phyloP scores from a whole-genome alignment of 2,329 filamentous ascomycete species.

The Hymenoscyphus salicellus region DNA sequence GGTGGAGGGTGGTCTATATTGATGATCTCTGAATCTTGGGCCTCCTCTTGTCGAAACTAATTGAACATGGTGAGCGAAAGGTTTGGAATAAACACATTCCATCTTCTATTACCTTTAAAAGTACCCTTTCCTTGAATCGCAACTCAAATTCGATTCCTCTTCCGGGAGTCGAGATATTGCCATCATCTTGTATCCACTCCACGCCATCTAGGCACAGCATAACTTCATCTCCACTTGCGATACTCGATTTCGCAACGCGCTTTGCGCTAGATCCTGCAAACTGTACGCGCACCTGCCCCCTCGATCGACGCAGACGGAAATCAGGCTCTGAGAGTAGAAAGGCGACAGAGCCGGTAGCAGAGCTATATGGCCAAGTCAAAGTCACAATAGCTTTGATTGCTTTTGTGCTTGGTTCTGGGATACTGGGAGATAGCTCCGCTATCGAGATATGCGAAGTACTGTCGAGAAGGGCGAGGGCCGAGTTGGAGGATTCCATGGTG shows the following conservation, averaged over 20 bases:
- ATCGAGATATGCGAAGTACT: constrained; percentile 48
- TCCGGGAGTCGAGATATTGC: constrained; percentile 45
- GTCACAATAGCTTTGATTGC: constrained; percentile 71
- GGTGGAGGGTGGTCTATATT: constrained; percentile 48
- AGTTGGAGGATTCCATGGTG: constrained; percentile 21
- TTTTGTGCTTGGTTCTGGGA: constrained; percentile 42
- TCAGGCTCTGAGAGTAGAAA: constrained; percentile 83
- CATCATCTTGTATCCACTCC: constrained; percentile 48
- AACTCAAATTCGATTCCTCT: constrained; percentile 58
- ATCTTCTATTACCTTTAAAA: constrained; percentile 42
- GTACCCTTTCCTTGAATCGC: constrained; percentile 50
- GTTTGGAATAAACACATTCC: not conserved
- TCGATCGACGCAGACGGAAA: constrained; percentile 70
- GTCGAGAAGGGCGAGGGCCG: constrained; percentile 12
- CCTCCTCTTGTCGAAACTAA: constrained; percentile 47
- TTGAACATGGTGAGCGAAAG: constrained; percentile 31
- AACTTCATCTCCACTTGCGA: constrained; percentile 78
- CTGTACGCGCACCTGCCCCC: constrained; percentile 76
- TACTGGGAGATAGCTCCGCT: constrained; percentile 51
- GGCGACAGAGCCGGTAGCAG: constrained; percentile 67
- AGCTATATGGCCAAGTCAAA: constrained; percentile 88
- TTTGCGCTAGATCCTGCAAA: constrained; percentile 71
- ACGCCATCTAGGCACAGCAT: constrained; percentile 66
- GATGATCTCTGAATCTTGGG: constrained; percentile 48
- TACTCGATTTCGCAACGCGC: constrained; percentile 60